Conservation (phyloP, 2,329 filamentous ascomycete species). For the Hymenoscyphus albidus region DNA sequence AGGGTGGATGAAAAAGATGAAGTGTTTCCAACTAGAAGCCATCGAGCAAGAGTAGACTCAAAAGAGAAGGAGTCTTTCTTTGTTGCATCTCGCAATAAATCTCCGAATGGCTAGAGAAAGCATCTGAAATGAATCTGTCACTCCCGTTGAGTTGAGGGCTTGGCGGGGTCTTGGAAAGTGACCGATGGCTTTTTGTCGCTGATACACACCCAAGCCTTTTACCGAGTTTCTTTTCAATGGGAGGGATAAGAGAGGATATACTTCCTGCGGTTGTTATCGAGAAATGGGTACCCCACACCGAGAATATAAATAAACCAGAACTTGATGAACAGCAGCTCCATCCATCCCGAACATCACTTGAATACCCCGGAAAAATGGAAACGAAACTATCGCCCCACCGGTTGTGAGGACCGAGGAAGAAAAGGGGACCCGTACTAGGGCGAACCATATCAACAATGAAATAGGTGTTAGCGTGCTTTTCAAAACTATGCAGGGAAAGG, state of each 20-base stretch:
- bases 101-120: slow-evolving; percentile 8
- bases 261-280: too few relatives aligned
- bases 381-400: background rate
- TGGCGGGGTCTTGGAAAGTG: background rate
- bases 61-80: background rate
- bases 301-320: background rate
- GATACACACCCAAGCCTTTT: too few relatives aligned
- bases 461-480: background rate
- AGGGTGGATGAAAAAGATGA: background rate
- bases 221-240: too few relatives aligned
- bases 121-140: background rate
- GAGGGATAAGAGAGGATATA: too few relatives aligned
- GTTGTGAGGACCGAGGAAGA: background rate
- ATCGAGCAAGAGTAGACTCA: background rate
- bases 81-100: slow-evolving; percentile 15
- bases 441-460: background rate
- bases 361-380: background rate
- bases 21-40: background rate
- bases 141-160: background rate
- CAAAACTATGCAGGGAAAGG: background rate
- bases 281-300: background rate
- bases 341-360: background rate
- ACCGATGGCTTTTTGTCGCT: too few relatives aligned
- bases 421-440: background rate
- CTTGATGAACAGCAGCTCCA: background rate